Percentiles rank a stretch among this genome's conserved stretches.
These are phyloP conservation scores for Coniochaeta sp. DNA, from an alignment of 2,329 filamentous ascomycete genomes.

Conservation along the genomic window DNA sequence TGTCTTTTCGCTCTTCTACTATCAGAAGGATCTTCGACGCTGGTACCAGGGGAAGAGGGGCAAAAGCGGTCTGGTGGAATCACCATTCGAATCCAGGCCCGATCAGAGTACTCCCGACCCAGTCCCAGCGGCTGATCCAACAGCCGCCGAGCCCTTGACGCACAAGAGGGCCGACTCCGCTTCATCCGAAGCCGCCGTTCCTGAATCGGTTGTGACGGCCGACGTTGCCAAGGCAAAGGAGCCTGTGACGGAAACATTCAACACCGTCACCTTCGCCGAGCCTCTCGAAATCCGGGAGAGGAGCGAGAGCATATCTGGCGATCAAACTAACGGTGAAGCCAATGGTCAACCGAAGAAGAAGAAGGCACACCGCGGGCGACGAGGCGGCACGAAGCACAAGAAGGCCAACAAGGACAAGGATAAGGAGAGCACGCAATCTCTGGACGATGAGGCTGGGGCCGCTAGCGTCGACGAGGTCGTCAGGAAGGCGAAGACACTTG, in stretches of 20 bases:
- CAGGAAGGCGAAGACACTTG: constrained; percentile 51
- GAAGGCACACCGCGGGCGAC: constrained; percentile 63
- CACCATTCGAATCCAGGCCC: neutral
- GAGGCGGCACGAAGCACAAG: constrained; percentile 63
- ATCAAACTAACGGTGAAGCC: constrained; percentile 10
- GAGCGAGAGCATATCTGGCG: constrained; percentile 1
- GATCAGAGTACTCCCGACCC: constrained; percentile 3
- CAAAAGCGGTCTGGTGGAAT: neutral
- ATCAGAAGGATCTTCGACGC: constrained; percentile 36
- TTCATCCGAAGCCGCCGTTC: neutral
- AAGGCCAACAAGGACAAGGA: constrained; percentile 46
- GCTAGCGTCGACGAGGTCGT: constrained; percentile 56
- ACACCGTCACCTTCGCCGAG: constrained; percentile 12
- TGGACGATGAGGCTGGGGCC: constrained; percentile 35
- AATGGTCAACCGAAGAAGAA: constrained; percentile 53
- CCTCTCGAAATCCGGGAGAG: constrained; percentile 7
- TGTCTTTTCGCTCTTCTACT: constrained; percentile 33
- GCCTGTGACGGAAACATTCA: constrained; percentile 1
- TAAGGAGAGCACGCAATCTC: constrained; percentile 41
- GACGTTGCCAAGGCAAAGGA: neutral
- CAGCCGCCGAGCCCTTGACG: neutral
- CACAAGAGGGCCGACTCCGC: neutral
- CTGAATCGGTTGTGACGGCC: neutral
- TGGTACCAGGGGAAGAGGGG: constrained; percentile 25
- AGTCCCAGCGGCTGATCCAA: neutral